These are phyloP conservation scores for Rosa lucieae DNA, from an alignment of 306 rosid genomes.

Conservation along the genomic window DNA sequence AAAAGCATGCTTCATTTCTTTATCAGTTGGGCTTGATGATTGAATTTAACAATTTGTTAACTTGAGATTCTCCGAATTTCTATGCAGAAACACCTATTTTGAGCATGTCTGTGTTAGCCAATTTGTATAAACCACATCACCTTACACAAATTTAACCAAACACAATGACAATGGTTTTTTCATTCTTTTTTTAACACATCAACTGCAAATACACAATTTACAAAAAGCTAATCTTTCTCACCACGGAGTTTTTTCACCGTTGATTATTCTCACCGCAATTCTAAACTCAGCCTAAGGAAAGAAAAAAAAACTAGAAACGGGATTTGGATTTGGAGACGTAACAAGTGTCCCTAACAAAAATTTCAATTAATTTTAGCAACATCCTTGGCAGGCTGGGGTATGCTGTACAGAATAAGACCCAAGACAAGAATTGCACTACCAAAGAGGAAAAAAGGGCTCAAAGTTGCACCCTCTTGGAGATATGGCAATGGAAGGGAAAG, in stretches of 20 bases:
- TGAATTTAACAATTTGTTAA: too few relatives aligned
- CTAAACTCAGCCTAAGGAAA: neutral
- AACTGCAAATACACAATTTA: neutral
- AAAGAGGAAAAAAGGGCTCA: constrained; percentile 74
- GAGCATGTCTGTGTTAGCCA: neutral
- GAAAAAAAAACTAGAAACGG: neutral
- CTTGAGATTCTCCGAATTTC: neutral
- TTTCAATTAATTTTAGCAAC: constrained; percentile 26
- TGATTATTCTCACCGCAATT: neutral
- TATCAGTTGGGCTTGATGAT: neutral
- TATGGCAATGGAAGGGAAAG: constrained; percentile 87
- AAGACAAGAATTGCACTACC: constrained; percentile 70
- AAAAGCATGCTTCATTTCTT: neutral
- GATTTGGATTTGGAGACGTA: neutral
- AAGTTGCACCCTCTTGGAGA: constrained; percentile 54
- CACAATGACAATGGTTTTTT: neutral
- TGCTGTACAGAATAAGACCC: constrained; percentile 69
- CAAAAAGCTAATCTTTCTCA: neutral
- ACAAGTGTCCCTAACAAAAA: neutral
- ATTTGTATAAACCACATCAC: neutral
- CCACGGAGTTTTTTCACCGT: neutral
- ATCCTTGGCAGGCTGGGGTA: constrained; percentile 43
- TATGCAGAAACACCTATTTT: neutral
- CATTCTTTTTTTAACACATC: neutral
- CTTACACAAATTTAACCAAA: neutral